Evolutionary conservation across 2,329 filamentous ascomycete genomes (phyloP).

Genomic region (Penicillium sp.): DNA sequence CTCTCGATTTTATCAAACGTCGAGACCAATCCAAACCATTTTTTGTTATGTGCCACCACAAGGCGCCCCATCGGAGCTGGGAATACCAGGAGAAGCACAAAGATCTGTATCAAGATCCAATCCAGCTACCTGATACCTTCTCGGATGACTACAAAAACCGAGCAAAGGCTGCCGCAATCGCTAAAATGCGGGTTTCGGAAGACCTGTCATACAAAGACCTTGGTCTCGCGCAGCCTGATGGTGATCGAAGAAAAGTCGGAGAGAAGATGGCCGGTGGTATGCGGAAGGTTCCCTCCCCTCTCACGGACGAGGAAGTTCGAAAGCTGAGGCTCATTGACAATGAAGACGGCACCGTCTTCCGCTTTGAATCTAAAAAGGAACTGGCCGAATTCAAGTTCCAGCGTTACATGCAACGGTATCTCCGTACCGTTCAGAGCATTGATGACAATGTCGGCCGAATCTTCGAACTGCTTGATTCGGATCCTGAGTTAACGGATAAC

Average conservation of each 20-base stretch:
- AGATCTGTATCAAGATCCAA: conserved; percentile 48
- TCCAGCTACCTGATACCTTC: conserved; percentile 54
- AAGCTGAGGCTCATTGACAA: conserved; percentile 46
- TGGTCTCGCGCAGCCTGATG: conserved; percentile 54
- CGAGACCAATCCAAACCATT: conserved; percentile 44
- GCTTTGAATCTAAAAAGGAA: conserved; percentile 44
- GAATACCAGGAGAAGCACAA: conserved; percentile 53
- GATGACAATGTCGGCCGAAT: conserved; percentile 55
- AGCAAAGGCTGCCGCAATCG: conserved; percentile 50
- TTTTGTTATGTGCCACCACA: conserved; percentile 59
- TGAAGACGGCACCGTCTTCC: conserved; percentile 49
- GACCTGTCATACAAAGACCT: conserved; percentile 54
- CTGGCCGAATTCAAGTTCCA: conserved; percentile 57
- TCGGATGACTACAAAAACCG: conserved; percentile 57
- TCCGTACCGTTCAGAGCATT: conserved; percentile 54
- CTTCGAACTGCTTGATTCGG: conserved; percentile 48
- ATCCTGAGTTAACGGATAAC: conserved; percentile 43
- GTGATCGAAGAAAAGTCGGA: conserved; percentile 41
- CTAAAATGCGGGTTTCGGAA: conserved; percentile 55
- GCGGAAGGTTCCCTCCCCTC: conserved; percentile 43
- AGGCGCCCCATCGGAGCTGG: conserved; percentile 56
- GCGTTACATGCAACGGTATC: conserved; percentile 57
- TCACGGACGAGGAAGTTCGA: conserved; percentile 29
- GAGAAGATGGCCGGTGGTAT: conserved; percentile 30
- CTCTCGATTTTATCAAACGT: conserved; percentile 44